Percentiles rank a stretch among this genome's conserved stretches.
Evolutionary conservation across 2,329 filamentous ascomycete species (phyloP).

Genomic region (Xylariaceae sp.): DNA sequence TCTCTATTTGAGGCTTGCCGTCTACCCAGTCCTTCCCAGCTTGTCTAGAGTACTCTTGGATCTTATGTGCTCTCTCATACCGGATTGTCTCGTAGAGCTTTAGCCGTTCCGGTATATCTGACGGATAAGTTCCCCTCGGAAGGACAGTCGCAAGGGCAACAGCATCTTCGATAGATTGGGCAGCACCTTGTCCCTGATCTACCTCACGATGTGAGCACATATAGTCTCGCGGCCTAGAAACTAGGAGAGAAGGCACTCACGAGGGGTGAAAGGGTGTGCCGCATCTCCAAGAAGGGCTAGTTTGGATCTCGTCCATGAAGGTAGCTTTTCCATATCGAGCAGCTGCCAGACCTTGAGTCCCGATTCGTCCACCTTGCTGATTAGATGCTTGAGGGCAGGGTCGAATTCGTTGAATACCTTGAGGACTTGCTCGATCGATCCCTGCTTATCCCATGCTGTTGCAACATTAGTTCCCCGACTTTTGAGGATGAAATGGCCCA

Average conservation of each 20-base stretch:
- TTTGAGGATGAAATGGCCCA: not conserved
- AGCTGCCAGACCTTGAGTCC: conserved; percentile 63
- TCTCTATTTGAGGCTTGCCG: conserved; percentile 43
- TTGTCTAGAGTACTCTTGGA: conserved; percentile 63
- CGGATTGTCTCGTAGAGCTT: conserved; percentile 64
- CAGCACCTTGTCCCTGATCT: conserved; percentile 49
- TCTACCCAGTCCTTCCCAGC: conserved; percentile 55
- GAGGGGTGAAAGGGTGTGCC: conserved; percentile 70
- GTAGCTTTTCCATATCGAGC: conserved; percentile 65
- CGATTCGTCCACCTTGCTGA: conserved; percentile 50
- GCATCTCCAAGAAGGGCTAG: conserved; percentile 69
- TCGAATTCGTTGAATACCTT: conserved; percentile 51
- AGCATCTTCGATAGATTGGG: conserved; percentile 70
- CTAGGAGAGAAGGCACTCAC: conserved; percentile 42
- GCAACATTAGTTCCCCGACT: not conserved
- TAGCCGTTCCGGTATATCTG: conserved; percentile 60
- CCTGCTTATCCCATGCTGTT: conserved; percentile 48
- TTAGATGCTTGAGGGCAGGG: conserved; percentile 45
- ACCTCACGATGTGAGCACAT: not conserved
- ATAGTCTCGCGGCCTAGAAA: no score
- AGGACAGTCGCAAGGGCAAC: conserved; percentile 64
- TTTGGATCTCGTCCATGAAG: conserved; percentile 58
- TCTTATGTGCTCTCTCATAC: conserved; percentile 59
- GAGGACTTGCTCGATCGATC: conserved; percentile 45
- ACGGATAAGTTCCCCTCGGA: conserved; percentile 47